These are phyloP conservation scores for Auriculariales sp. DNA, from an alignment of 768 basidiomycete species.

Conservation along the genomic window DNA sequence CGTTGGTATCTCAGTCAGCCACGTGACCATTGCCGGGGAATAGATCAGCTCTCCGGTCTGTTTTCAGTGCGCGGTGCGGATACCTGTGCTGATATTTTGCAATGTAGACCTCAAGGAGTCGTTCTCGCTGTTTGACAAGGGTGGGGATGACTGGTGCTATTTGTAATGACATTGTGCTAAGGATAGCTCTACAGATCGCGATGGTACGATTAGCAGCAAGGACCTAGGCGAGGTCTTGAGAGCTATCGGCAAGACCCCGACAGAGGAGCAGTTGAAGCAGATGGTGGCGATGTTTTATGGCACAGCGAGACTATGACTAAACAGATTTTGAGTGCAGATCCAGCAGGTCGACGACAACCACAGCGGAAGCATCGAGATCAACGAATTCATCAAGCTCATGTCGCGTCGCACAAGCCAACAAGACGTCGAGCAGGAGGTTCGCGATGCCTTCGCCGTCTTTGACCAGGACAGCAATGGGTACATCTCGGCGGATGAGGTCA, in stretches of 20 bases:
- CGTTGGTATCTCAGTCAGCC: no score
- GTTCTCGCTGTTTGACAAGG: conserved; percentile 28
- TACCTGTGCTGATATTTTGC: no score
- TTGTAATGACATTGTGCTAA: neutral
- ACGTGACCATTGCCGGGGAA: no score
- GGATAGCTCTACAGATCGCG: conserved; percentile 18
- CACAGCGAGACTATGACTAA: no score
- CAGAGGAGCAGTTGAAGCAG: conserved; percentile 28
- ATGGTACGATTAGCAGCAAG: conserved; percentile 31
- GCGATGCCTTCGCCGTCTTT: conserved; percentile 34
- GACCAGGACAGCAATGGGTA: conserved; percentile 34
- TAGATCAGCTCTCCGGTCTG: no score
- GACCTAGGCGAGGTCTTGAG: conserved; percentile 34
- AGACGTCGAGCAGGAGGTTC: conserved; percentile 31
- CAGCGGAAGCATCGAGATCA: conserved; percentile 32
- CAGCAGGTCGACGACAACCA: conserved; percentile 32
- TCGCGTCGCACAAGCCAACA: conserved; percentile 26
- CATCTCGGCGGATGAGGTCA: conserved; percentile 29
- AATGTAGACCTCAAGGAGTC: conserved; percentile 28
- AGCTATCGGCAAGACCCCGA: conserved; percentile 29
- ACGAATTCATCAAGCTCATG: conserved; percentile 19
- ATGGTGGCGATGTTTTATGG: no score
- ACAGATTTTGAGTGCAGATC: no score
- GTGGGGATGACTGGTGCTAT: conserved; percentile 13
- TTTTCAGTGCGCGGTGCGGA: no score